These are phyloP conservation scores for Xerocomellus amylosporus DNA, from an alignment of 768 basidiomycete species.

Conservation along the genomic window DNA sequence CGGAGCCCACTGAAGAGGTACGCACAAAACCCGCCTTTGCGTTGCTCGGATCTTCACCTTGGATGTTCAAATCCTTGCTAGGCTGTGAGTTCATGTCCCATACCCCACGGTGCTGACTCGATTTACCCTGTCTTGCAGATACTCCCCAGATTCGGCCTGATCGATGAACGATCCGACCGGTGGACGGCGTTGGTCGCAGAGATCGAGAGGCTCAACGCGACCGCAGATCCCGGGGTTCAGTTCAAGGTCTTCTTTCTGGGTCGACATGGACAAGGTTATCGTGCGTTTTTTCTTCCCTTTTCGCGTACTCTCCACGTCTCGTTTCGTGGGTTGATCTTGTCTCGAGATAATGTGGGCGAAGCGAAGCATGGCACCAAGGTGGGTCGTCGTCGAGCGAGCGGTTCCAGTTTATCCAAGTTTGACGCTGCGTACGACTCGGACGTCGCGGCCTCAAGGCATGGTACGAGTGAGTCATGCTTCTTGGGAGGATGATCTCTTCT, in stretches of 20 bases:
- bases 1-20: conserved; percentile 3
- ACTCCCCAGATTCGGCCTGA: conserved; percentile 21
- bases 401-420: not conserved
- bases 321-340: not conserved
- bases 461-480: conserved; percentile 48
- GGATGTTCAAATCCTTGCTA: not conserved
- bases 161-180: conserved; percentile 45
- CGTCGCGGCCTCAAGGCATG: conserved; percentile 39
- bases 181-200: conserved; percentile 46
- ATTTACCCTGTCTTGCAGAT: conserved; percentile 1
- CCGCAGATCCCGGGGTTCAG: conserved; percentile 8
- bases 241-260: conserved; percentile 62
- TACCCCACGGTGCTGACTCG: not conserved
- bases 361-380: conserved; percentile 59
- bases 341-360: conserved; percentile 65
- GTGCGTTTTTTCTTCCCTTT: conserved; percentile 6
- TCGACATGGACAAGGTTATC: conserved; percentile 65
- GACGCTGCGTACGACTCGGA: not conserved
- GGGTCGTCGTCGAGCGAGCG: not conserved
- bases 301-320: not conserved
- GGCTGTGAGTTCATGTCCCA: conserved; percentile 13
- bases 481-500: not conserved
- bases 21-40: not conserved
- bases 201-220: conserved; percentile 39
- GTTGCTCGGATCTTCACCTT: not conserved